Evolutionary conservation across 805 yeast species (phyloP).

Genomic region (Ogataea polymorpha): DNA sequence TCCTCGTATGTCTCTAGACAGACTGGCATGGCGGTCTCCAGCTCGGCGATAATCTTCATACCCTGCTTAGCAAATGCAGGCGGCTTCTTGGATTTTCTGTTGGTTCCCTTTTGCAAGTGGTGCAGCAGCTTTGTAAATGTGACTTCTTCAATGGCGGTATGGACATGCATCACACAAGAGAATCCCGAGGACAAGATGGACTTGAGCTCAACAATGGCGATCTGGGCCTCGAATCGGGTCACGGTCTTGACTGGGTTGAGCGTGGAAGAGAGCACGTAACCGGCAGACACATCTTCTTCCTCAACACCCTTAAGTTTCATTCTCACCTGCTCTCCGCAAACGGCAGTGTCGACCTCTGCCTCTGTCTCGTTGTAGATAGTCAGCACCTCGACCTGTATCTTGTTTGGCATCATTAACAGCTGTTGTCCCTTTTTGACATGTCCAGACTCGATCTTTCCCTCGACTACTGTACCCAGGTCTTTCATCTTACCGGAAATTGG

Average conservation of each 20-base stretch:
- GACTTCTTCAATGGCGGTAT: slow-evolving; percentile 97
- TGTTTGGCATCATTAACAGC: slow-evolving; percentile 91
- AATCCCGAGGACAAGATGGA: slow-evolving; percentile 93
- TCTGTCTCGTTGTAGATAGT: slow-evolving; percentile 94
- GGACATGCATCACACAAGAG: slow-evolving; percentile 98
- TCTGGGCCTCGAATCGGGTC: slow-evolving; percentile 89
- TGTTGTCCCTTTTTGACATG: slow-evolving; percentile 75
- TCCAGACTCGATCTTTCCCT: slow-evolving; percentile 98
- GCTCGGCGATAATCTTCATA: slow-evolving; percentile 92
- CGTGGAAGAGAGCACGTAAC: slow-evolving; percentile 86
- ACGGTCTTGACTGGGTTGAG: slow-evolving; percentile 88
- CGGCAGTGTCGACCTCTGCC: slow-evolving; percentile 84
- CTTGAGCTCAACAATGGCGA: slow-evolving; percentile 94
- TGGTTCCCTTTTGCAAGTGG: slow-evolving; percentile 94
- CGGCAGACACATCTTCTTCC: slow-evolving; percentile 91
- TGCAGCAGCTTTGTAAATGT: slow-evolving; percentile 77
- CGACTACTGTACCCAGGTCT: slow-evolving; percentile 96
- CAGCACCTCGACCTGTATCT: slow-evolving; percentile 74
- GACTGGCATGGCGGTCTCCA: slow-evolving; percentile 82
- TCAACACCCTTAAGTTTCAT: slow-evolving; percentile 91
- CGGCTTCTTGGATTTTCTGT: slow-evolving; percentile 92
- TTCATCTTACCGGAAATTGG: slow-evolving; percentile 94
- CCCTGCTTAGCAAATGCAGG: slow-evolving; percentile 99
- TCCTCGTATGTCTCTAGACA: slow-evolving; percentile 92
- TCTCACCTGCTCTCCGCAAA: slow-evolving; percentile 96